Conservation (phyloP, 1,139 yeast species). For the Schwanniomyces etchellsii region DNA sequence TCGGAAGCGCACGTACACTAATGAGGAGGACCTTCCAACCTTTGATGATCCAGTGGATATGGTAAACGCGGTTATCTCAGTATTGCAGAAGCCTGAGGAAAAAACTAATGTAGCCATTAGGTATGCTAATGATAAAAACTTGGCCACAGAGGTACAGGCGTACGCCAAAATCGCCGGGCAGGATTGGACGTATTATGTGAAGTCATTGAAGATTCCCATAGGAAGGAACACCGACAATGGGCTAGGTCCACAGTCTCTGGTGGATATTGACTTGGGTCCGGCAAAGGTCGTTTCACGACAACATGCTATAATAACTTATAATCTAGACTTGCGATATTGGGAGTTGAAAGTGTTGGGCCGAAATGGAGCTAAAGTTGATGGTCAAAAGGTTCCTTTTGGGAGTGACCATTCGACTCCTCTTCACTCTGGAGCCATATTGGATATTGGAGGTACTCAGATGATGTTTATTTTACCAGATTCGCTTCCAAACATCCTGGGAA, state of each 20-base stretch:
- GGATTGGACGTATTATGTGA: constrained; percentile 91
- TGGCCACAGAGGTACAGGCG: constrained; percentile 86
- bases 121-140: constrained; percentile 63
- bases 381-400: constrained; percentile 50
- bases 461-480: constrained; percentile 95
- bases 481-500: constrained; percentile 58
- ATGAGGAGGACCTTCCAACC: constrained; percentile 20
- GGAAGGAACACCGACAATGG: constrained; percentile 76
- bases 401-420: constrained; percentile 47
- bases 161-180: constrained; percentile 94
- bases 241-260: constrained; percentile 16
- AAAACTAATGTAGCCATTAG: constrained; percentile 43
- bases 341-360: constrained; percentile 78
- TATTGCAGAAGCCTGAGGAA: constrained; percentile 44
- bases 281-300: constrained; percentile 90
- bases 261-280: constrained; percentile 92
- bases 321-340: constrained; percentile 75
- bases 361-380: constrained; percentile 90
- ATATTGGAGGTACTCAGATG: constrained; percentile 97
- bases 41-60: constrained; percentile 49
- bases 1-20: constrained; percentile 21
- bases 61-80: constrained; percentile 48
- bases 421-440: constrained; percentile 81
- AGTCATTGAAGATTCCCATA: constrained; percentile 67
- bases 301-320: constrained; percentile 82